Conservation (phyloP, 2,329 filamentous ascomycete genomes). For the Hymenoscyphus linearis region DNA sequence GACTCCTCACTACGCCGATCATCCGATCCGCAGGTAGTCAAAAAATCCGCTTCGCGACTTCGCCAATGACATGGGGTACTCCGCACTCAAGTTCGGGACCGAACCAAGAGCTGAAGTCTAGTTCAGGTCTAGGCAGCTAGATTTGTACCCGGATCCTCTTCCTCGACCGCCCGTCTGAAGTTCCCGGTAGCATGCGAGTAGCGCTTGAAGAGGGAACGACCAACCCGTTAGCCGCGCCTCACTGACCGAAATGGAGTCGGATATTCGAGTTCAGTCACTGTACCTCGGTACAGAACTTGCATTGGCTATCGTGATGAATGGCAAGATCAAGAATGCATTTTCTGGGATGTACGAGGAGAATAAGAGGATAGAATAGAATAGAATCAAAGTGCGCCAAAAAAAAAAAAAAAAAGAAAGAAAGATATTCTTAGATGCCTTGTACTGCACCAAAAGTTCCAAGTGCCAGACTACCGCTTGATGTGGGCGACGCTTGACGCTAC, state of each 20-base stretch:
- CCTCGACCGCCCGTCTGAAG: no score
- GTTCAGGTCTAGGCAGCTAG: not conserved
- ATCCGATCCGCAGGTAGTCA: no score
- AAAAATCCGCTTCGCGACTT: not conserved
- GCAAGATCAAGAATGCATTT: not conserved
- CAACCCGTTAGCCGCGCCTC: not conserved
- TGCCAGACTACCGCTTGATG: not conserved
- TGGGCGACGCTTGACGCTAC: not conserved
- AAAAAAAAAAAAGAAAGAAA: not conserved
- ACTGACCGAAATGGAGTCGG: not conserved
- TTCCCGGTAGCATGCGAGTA: no score
- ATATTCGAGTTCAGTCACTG: not conserved
- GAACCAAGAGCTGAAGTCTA: not conserved
- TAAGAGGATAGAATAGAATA: no score
- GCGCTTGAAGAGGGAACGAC: not conserved
- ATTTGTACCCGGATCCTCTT: not conserved
- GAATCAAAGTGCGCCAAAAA: not conserved
- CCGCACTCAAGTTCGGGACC: not conserved
- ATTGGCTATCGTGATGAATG: not conserved
- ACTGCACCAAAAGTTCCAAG: not conserved
- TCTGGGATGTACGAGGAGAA: no score
- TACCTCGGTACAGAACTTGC: no score
- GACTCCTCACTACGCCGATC: not conserved
- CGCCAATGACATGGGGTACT: not conserved
- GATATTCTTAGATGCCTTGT: not conserved